Base-by-base conservation (phyloP, 2,329 filamentous ascomycete genomes). In the Fusarium sublunatum region DNA sequence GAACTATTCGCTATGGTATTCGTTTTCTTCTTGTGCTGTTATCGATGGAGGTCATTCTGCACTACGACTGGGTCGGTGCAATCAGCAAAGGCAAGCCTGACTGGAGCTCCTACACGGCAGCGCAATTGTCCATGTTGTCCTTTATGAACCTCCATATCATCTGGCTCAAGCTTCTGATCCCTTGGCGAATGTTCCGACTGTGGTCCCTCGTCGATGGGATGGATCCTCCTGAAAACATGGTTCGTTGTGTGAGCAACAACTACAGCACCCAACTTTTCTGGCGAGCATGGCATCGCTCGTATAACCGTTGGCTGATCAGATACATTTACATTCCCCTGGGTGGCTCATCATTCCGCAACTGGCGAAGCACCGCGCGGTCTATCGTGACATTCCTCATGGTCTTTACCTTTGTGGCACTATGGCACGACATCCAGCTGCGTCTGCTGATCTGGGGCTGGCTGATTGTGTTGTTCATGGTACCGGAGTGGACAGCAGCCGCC, bases 181-280 rank as follows among this genome's bases (percentile, higher is more conserved):
- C 95, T 1, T 99, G 94, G 93, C 91, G 95, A n/a, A 90, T 98
- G 75, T 98, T 98, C 85, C 91, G 96, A 5, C 87, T 99, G n/a
- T 99, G 95, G 95, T 84, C 92, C 0, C 84, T 99, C 5, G 74
- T 93, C 13, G 95, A 99, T 74, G 92, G 91, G 60, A 87, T 99
- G 68, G 95, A 99, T 73, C 92, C 95, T 0, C 94, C 95, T 0
- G 95, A 99, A 79, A 99, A 99, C 79, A 97, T 99, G 92, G 86
- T 97, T 51, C 91, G 95, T 68, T 99, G 96, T 77, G 92, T 97
- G 78, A 93, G 89, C 72, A 88, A 99, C 80, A 98, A 98, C 76
- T 97, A 93, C 80, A 93, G 90, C 64, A 90, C 92, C 0, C 84
- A 93, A 36, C 88, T 89, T 19, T 99, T 99, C 79, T 99, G 95